Conservation (phyloP, 345 rosid genomes). For the Salix arbutifolia region DNA sequence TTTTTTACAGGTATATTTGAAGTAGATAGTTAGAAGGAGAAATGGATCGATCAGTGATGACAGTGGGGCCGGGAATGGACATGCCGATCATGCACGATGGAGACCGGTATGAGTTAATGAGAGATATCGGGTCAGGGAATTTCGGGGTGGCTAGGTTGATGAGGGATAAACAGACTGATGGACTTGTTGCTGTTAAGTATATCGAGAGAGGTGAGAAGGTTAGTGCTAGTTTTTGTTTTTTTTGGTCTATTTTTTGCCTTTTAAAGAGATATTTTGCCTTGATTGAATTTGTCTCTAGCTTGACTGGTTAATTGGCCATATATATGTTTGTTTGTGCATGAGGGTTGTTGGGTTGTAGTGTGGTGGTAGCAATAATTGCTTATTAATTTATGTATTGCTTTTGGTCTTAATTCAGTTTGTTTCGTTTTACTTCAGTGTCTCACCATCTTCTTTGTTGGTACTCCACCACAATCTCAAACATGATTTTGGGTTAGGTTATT, state of each 20-base stretch:
- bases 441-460: too few species aligned
- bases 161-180: conserved; percentile 72
- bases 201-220: conserved; percentile 75
- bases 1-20: neutral
- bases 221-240: neutral
- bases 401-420: neutral
- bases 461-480: too few species aligned
- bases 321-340: neutral
- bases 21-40: neutral
- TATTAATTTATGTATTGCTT: neutral
- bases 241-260: neutral
- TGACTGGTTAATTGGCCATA: neutral
- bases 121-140: conserved; percentile 87
- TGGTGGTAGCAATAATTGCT: too few species aligned
- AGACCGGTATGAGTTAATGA: conserved; percentile 81
- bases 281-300: neutral
- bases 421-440: neutral
- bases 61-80: conserved; percentile 82
- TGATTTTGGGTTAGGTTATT: too few species aligned
- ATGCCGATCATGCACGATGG: conserved; percentile 96
- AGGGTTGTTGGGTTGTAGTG: neutral
- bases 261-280: neutral
- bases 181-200: conserved; percentile 93
- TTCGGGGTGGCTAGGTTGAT: conserved; percentile 85
- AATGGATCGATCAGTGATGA: conserved; percentile 74